Conservation (phyloP, 306 rosid genomes). For the Lupinus albus region DNA sequence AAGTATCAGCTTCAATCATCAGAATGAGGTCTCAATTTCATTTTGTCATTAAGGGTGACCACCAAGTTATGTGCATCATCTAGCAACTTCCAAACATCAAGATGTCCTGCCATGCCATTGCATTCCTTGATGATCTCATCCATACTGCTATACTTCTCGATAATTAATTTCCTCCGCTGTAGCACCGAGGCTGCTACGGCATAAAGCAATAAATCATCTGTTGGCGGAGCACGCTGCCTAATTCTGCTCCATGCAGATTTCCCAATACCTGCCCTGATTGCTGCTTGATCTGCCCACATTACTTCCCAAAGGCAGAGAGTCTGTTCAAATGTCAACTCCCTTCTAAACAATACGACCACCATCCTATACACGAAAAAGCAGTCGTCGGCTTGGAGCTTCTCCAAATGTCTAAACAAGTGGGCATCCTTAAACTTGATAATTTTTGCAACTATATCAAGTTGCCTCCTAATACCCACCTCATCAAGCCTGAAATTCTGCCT, state of each 20-base stretch:
- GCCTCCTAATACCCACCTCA: conserved; percentile 94
- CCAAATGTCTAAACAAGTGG: conserved; percentile 88
- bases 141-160: conserved; percentile 96
- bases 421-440: conserved; percentile 84
- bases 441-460: conserved; percentile 83
- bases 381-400: conserved; percentile 96
- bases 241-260: conserved; percentile 97
- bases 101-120: conserved; percentile 95
- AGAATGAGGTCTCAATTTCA: conserved; percentile 73
- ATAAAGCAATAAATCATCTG: conserved; percentile 84
- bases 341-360: conserved; percentile 96
- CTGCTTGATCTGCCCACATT: conserved; percentile 99
- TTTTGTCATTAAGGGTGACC: conserved; percentile 94
- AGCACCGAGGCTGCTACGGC: conserved; percentile 96
- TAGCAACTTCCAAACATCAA: conserved; percentile 94
- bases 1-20: conserved; percentile 42
- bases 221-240: conserved; percentile 96
- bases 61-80: conserved; percentile 97
- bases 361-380: conserved; percentile 97
- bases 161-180: conserved; percentile 88
- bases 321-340: conserved; percentile 94
- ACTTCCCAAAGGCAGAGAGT: conserved; percentile 98
- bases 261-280: conserved; percentile 85
- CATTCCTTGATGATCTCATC: conserved; percentile 97
- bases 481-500: conserved; percentile 98